Evolutionary conservation across 352 stramenopile species (phyloP).

Genomic region (Globisporangium polare): DNA sequence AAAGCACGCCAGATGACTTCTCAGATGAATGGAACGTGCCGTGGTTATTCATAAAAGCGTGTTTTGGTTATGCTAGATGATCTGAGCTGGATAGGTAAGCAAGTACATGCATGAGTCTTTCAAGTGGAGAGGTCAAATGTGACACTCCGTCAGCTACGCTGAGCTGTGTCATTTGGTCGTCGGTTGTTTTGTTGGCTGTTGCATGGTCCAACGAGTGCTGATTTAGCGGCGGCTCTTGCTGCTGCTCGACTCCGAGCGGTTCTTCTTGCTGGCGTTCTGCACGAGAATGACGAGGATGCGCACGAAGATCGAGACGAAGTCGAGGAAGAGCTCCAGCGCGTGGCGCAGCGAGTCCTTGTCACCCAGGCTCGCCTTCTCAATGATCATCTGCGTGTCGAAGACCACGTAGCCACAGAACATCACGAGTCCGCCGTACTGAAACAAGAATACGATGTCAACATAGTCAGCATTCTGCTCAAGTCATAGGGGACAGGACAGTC

Average conservation of each 20-base stretch:
- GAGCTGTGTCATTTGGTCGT: background rate
- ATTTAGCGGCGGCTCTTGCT: constrained; percentile 30
- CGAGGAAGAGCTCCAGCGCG: constrained; percentile 84
- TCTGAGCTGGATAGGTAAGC: background rate
- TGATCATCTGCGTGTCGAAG: constrained; percentile 91
- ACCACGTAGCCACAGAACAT: constrained; percentile 89
- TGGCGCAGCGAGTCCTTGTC: constrained; percentile 84
- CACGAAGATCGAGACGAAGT: constrained; percentile 88
- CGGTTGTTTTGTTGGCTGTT: background rate
- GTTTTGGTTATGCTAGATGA: constrained; percentile 1
- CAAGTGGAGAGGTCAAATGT: background rate
- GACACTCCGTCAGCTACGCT: background rate
- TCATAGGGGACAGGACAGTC: background rate
- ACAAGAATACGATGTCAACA: background rate
- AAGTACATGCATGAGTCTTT: background rate
- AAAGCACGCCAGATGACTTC: too few species aligned
- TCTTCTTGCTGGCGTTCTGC: constrained; percentile 60
- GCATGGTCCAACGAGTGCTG: background rate
- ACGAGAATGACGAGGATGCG: constrained; percentile 82
- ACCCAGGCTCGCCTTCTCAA: constrained; percentile 78
- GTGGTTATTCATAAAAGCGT: background rate
- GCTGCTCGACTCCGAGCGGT: constrained; percentile 21
- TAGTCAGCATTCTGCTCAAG: background rate
- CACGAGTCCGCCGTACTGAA: constrained; percentile 76
- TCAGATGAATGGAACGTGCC: too few species aligned